A percentile compares a stretch with the other conserved stretches of the same genome.
Evolutionary conservation across 2,329 filamentous ascomycete genomes (phyloP).

Genomic region (Sporothrix pseudoabietina): DNA sequence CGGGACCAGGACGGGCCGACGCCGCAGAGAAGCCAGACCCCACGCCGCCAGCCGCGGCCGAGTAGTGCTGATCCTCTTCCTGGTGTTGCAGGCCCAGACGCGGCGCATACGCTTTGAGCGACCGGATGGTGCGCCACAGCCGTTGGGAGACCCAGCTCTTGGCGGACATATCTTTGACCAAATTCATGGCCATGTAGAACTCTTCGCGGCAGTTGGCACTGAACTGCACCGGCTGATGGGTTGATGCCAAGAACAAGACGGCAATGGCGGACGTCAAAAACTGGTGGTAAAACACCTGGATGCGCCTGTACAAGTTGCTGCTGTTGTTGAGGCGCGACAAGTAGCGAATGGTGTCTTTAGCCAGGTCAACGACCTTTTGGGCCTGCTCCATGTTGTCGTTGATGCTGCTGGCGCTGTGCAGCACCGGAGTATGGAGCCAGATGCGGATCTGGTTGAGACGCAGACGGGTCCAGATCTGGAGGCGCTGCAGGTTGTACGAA

Average conservation of each 20-base stretch:
- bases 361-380: constrained; percentile 71
- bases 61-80: constrained; percentile 56
- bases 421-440: constrained; percentile 76
- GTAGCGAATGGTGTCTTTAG: constrained; percentile 74
- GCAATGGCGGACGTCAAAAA: constrained; percentile 75
- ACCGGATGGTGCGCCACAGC: constrained; percentile 71
- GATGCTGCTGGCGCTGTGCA: constrained; percentile 84
- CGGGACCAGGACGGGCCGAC: neutral
- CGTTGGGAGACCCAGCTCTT: constrained; percentile 72
- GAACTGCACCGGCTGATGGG: constrained; percentile 73
- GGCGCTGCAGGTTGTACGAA: constrained; percentile 68
- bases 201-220: constrained; percentile 69
- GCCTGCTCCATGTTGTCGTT: constrained; percentile 73
- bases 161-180: constrained; percentile 71
- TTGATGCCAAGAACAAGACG: constrained; percentile 74
- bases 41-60: constrained; percentile 46
- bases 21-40: neutral
- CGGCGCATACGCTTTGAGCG: constrained; percentile 71
- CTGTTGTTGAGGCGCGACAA: constrained; percentile 71
- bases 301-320: constrained; percentile 68
- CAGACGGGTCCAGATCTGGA: constrained; percentile 82
- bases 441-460: constrained; percentile 69
- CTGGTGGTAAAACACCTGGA: constrained; percentile 79
- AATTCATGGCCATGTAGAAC: constrained; percentile 75
- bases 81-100: constrained; percentile 63